Evolutionary conservation across 2,329 filamentous ascomycete genomes (phyloP).

Genomic region (Thyridium curvatum): DNA sequence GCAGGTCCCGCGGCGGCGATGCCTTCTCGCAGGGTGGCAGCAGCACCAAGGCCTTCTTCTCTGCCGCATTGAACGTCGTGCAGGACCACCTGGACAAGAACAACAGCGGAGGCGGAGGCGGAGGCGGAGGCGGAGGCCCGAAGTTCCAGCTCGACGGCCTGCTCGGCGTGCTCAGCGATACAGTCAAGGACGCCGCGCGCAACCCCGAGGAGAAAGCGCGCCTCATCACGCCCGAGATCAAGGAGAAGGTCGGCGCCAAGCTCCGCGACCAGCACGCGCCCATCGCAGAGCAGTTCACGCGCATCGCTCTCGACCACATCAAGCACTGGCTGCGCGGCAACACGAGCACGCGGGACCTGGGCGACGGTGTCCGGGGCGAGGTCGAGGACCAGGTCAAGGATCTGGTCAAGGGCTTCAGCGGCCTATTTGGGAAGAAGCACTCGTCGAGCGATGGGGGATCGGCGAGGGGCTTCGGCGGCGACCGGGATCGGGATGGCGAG

Average conservation of each 20-base stretch:
- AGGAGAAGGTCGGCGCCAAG: conserved; percentile 32
- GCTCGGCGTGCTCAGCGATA: conserved; percentile 32
- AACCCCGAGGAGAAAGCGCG: conserved; percentile 40
- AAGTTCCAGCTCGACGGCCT: conserved; percentile 34
- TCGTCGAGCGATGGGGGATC: conserved; percentile 20
- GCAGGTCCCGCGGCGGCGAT: conserved; percentile 16
- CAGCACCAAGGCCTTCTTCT: conserved; percentile 28
- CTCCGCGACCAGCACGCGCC: conserved; percentile 33
- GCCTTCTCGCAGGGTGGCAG: conserved; percentile 15
- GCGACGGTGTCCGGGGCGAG: conserved; percentile 36
- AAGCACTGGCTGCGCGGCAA: conserved; percentile 38
- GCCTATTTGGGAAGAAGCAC: conserved; percentile 31
- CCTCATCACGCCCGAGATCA: conserved; percentile 38
- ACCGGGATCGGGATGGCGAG: conserved; percentile 17
- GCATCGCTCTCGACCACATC: conserved; percentile 38
- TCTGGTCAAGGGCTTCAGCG: conserved; percentile 34
- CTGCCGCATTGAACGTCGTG: conserved; percentile 31
- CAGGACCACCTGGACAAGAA: conserved; percentile 32
- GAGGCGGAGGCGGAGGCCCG: conserved; percentile 17
- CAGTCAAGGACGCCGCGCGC: conserved; percentile 35
- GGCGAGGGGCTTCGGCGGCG: conserved; percentile 21
- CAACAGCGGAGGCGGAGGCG: conserved; percentile 9
- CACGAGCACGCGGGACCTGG: conserved; percentile 31
- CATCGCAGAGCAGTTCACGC: conserved; percentile 38
- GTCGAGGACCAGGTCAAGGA: conserved; percentile 37